These are phyloP conservation scores for Hortiboletus flavorubellus DNA, from an alignment of 768 basidiomycete genomes.

Conservation along the genomic window DNA sequence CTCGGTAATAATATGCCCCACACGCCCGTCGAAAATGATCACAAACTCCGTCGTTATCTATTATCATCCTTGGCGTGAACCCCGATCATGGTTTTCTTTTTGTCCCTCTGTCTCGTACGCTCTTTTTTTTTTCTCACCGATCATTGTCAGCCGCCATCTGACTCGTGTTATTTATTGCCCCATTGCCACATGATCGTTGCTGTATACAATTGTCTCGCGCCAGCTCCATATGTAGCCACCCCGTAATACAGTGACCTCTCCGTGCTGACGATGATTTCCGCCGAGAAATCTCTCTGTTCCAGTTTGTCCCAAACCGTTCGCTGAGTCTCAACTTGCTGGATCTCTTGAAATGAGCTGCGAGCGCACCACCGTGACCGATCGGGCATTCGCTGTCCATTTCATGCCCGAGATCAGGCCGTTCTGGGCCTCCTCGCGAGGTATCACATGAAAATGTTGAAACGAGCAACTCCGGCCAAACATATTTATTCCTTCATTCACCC, in stretches of 20 bases:
- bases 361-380: slow-evolving; percentile 11
- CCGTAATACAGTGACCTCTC: slow-evolving; percentile 12
- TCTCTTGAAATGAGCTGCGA: slow-evolving; percentile 10
- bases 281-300: slow-evolving; percentile 18
- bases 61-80: slow-evolving; percentile 16
- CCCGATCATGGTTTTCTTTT: slow-evolving; percentile 17
- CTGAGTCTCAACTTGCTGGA: slow-evolving; percentile 14
- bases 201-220: slow-evolving; percentile 12
- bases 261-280: slow-evolving; percentile 10
- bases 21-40: slow-evolving; percentile 8
- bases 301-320: slow-evolving; percentile 4
- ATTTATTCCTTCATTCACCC: slow-evolving; percentile 1
- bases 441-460: slow-evolving; percentile 18
- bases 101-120: slow-evolving; percentile 16
- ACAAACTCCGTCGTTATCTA: slow-evolving; percentile 17
- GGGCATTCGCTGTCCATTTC: background rate
- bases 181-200: slow-evolving; percentile 24
- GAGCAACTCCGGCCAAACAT: background rate
- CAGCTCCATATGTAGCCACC: slow-evolving; percentile 15
- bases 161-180: slow-evolving; percentile 9
- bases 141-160: slow-evolving; percentile 13
- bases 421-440: background rate
- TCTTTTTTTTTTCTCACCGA: slow-evolving; percentile 20
- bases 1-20: slow-evolving; percentile 1
- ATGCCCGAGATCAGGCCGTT: slow-evolving; percentile 8